Evolutionary conservation across 1,139 yeast species (phyloP).

Genomic region (Lodderomyces metapsilosis): DNA sequence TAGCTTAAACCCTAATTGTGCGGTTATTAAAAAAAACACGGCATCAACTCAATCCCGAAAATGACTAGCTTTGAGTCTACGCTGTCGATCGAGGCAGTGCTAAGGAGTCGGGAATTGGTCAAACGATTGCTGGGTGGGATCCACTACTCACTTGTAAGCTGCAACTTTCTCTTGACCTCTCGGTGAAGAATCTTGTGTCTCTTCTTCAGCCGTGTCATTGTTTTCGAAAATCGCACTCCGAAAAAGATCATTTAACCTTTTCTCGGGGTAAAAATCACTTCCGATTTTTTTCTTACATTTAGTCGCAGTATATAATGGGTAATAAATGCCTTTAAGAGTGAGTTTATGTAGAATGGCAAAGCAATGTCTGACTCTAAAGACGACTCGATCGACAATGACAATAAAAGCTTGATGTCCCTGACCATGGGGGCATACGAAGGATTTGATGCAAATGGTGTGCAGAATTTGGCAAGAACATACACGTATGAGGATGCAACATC

Average conservation of each 20-base stretch:
- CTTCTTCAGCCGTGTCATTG: neutral
- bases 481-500: slow-evolving; percentile 21
- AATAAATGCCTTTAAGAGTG: neutral
- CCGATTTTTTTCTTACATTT: neutral
- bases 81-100: neutral
- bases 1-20: too few relatives aligned
- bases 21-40: neutral
- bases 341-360: neutral
- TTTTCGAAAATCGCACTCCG: neutral
- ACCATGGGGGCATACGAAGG: slow-evolving; percentile 4
- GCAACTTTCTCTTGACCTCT: too few relatives aligned
- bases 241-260: too few relatives aligned
- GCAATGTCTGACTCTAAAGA: neutral
- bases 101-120: too few relatives aligned
- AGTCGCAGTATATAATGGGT: neutral
- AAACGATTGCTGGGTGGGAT: too few relatives aligned
- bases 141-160: too few relatives aligned
- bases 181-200: too few relatives aligned
- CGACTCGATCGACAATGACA: neutral
- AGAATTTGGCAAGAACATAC: slow-evolving; percentile 33
- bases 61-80: neutral
- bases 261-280: neutral
- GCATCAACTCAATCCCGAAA: neutral
- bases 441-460: slow-evolving; percentile 15
- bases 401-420: neutral